phyloP scores from a whole-genome alignment of 163 green algal species.

The Scenedesmus sp. region DNA sequence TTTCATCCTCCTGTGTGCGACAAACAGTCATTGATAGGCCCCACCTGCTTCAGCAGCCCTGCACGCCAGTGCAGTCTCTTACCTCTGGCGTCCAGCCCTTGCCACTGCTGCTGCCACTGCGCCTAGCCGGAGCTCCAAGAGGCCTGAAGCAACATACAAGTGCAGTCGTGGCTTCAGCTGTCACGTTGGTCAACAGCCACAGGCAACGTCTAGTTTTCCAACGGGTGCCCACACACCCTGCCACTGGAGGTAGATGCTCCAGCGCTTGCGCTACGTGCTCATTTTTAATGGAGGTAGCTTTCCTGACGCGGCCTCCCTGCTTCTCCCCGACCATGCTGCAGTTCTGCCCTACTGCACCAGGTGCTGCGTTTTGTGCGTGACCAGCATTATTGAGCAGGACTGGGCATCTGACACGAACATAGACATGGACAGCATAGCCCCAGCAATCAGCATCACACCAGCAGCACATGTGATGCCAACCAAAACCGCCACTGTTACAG shows the following conservation, averaged over 20 bases:
- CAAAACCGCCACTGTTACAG: too few relatives aligned
- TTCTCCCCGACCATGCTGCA: conserved; percentile 2
- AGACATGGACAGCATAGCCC: too few relatives aligned
- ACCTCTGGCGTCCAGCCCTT: background rate
- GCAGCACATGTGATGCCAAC: background rate
- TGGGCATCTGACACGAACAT: too few relatives aligned
- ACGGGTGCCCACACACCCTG: conserved; percentile 15
- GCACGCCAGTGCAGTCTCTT: background rate
- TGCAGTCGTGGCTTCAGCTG: background rate
- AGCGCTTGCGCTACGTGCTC: conserved; percentile 34
- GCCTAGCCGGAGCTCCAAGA: conserved; percentile 5
- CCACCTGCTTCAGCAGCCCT: background rate
- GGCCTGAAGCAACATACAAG: background rate
- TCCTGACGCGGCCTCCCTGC: background rate
- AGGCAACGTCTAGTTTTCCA: conserved; percentile 27
- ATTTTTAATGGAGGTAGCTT: background rate
- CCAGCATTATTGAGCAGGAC: background rate
- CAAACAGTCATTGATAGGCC: background rate
- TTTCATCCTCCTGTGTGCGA: conserved; percentile 80
- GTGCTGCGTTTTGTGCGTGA: background rate
- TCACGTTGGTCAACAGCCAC: background rate
- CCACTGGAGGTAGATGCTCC: conserved; percentile 45
- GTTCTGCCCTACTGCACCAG: background rate
- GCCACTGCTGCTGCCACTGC: background rate
- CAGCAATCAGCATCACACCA: background rate